Evolutionary conservation across 768 basidiomycete genomes (phyloP), one percentile per base, ranked within the genome.

Genomic region (Leccinum arenicola): DNA sequence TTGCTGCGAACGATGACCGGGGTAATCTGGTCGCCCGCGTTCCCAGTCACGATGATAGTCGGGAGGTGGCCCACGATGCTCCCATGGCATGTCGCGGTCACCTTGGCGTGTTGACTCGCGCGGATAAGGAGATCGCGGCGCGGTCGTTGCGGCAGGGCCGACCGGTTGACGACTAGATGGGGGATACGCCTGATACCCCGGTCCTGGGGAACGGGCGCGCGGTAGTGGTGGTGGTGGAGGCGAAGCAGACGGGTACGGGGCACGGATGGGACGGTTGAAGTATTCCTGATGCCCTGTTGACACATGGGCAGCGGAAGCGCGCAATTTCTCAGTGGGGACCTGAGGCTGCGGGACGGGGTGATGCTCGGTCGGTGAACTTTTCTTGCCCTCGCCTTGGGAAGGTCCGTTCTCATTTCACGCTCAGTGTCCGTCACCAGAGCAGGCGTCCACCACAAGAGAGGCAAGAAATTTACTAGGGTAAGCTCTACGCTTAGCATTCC

Each of bases 311-410:
- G 64, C 66, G 7, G 72, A 71, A 61, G 77, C 78, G 47, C 82
- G 78, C 27, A 80, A 71, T 15, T 82, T 86, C 52, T 85, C 85
- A 0, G 77, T 73, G 36, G 79, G 79, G 11, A 77, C 76, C 61
- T 82, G 80, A 54, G 82, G 82, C 54, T 87, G 85, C 2, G 87
- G 83, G 10, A 83, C 77, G 14, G 86, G 85, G 60, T 89, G 89
- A 53, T 91, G 90, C 1, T 89, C 60, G 87, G 87, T 85, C 57
- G 74, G 86, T 75, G 14, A 27, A 52, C 35, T 43, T 52, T 17
- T 51, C 25, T 36, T 51, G 8, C 3, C 36, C 61, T 40, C 38
- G 19, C 11, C 14, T 62, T 1, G 10, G 56, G 0, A 12, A 10
- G 27, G 6, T 52, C 11, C 53, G 56, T 43, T 33, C 11, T 15